Evolutionary conservation across 345 rosid species (phyloP).

Genomic region (Aquilaria sinensis): DNA sequence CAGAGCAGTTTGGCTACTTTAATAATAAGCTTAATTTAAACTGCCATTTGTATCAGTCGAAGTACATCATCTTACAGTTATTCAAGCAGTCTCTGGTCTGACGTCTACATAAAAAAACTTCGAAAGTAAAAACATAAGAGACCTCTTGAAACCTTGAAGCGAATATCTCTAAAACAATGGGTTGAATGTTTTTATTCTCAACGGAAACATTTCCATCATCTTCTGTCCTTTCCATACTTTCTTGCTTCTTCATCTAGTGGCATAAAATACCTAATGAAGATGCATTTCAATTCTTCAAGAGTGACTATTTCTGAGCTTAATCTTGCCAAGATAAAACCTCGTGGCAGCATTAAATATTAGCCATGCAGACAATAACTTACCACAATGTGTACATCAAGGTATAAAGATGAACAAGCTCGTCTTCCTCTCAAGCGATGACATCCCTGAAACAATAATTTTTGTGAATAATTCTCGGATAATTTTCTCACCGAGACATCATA

Average conservation of each 20-base stretch:
- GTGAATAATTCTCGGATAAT: too few relatives aligned
- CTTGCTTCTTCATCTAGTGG: conserved; percentile 23
- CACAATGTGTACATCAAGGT: conserved; percentile 94
- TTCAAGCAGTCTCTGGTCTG: too few relatives aligned
- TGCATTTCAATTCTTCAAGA: too few relatives aligned
- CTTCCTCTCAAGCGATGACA: conserved; percentile 96
- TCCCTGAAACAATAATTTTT: conserved; percentile 36
- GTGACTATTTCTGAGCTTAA: too few relatives aligned
- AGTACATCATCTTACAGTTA: not conserved
- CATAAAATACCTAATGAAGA: not conserved
- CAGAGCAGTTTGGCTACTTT: not conserved
- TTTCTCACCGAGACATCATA: too few relatives aligned
- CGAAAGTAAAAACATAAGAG: conserved; percentile 4
- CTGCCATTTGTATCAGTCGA: not conserved
- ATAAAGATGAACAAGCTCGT: conserved; percentile 83
- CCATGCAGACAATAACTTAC: conserved; percentile 26
- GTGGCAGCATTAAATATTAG: not conserved
- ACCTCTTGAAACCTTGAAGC: conserved; percentile 54
- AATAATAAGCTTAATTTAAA: not conserved
- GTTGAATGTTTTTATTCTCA: conserved; percentile 42
- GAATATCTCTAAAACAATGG: conserved; percentile 31
- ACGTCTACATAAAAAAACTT: not conserved
- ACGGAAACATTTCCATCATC: conserved; percentile 18
- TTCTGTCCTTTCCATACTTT: conserved; percentile 16
- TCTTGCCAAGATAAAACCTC: too few relatives aligned